A percentile compares a stretch with the other conserved stretches of the same genome.
Conservation (phyloP, 306 rosid species). For the Medicago ruthenica region DNA sequence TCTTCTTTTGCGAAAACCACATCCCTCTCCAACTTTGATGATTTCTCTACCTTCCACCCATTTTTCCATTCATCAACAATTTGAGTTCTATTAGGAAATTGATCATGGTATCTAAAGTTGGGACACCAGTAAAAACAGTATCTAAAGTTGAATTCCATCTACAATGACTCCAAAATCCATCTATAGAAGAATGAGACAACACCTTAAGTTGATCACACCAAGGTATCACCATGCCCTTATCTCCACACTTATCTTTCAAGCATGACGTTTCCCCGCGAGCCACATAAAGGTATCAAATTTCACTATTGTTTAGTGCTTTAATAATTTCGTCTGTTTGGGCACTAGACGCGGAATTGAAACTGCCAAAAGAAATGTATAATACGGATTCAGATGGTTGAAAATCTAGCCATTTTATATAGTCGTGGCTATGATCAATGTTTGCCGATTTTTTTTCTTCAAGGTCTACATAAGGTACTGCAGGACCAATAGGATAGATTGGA, state of each 20-base stretch:
- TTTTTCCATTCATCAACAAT: constrained; percentile 59
- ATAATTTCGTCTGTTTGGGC: constrained; percentile 58
- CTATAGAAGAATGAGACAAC: constrained; percentile 51
- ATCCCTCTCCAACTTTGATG: constrained; percentile 31
- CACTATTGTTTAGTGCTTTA: constrained; percentile 45
- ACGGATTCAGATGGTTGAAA: constrained; percentile 59
- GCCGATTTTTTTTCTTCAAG: constrained; percentile 1
- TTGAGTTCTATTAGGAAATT: constrained; percentile 53
- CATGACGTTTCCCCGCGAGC: constrained; percentile 49
- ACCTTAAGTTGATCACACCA: constrained; percentile 71
- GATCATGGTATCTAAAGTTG: constrained; percentile 63
- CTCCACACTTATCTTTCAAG: constrained; percentile 52
- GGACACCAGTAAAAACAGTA: constrained; percentile 53
- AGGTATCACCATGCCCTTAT: constrained; percentile 52
- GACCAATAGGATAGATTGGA: constrained; percentile 61
- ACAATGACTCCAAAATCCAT: constrained; percentile 67
- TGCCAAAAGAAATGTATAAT: constrained; percentile 67
- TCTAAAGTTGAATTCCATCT: constrained; percentile 68
- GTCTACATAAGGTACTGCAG: constrained; percentile 56
- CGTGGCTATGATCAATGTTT: constrained; percentile 27
- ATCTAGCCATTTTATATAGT: constrained; percentile 59
- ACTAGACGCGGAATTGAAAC: constrained; percentile 53
- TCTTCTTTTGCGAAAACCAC: constrained; percentile 35
- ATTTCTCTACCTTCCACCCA: constrained; percentile 45
- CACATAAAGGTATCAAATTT: constrained; percentile 55